These are phyloP conservation scores for Eucalyptus cladocalyx DNA, from an alignment of 345 rosid genomes.

Conservation along the genomic window DNA sequence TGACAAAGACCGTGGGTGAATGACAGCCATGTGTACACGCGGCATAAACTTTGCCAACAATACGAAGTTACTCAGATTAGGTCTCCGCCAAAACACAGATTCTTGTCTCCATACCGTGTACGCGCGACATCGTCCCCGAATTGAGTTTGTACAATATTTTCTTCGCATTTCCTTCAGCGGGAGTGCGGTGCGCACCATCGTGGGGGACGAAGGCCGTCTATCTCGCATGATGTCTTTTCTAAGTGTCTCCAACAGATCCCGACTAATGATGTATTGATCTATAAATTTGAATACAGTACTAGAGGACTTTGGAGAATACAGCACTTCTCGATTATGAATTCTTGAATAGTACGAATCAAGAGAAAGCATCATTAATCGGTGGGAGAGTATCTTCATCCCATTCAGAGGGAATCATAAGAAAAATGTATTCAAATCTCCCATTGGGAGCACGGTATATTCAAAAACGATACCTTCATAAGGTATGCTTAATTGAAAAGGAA, in stretches of 20 bases:
- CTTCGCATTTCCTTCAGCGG: not conserved
- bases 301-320: not conserved
- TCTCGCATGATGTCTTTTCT: not conserved
- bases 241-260: not conserved
- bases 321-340: too few species aligned
- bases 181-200: not conserved
- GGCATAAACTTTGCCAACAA: not conserved
- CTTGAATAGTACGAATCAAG: too few species aligned
- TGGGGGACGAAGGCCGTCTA: not conserved
- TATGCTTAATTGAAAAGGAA: too few species aligned
- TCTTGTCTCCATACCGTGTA: not conserved
- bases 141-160: not conserved
- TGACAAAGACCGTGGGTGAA: not conserved
- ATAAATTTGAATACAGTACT: too few species aligned
- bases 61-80: not conserved
- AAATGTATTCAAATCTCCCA: not conserved
- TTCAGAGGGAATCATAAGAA: too few species aligned
- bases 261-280: not conserved
- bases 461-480: too few species aligned
- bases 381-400: not conserved
- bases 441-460: not conserved
- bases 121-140: not conserved
- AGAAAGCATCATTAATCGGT: not conserved
- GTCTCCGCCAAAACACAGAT: not conserved
- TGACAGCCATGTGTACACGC: not conserved